Evolutionary conservation across 2,329 filamentous ascomycete species (phyloP).

Genomic region (Apiospora rasikravindrae): DNA sequence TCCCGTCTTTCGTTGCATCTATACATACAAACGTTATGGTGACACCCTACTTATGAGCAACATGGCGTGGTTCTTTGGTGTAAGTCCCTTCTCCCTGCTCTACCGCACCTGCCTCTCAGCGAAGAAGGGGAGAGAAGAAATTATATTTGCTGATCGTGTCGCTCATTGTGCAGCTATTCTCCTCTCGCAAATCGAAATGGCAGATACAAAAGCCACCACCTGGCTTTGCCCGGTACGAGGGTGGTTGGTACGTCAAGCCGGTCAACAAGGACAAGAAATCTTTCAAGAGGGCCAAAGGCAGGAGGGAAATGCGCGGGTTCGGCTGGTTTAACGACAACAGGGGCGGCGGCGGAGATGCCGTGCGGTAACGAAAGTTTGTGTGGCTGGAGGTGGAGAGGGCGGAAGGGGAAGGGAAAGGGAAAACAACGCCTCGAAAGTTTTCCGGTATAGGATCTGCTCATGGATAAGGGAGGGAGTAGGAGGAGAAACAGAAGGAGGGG

Average conservation of each 20-base stretch:
- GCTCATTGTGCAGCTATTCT: not conserved
- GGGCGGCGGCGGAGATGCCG: not conserved
- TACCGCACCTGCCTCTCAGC: no score
- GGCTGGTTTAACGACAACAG: not conserved
- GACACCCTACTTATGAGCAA: not conserved
- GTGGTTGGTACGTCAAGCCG: constrained; percentile 12
- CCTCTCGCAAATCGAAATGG: not conserved
- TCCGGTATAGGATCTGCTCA: no score
- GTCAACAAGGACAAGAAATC: not conserved
- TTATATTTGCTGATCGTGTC: not conserved
- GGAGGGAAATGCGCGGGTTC: not conserved
- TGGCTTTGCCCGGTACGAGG: not conserved
- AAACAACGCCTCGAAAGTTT: no score
- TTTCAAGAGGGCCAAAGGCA: not conserved
- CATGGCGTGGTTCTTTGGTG: not conserved
- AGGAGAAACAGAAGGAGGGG: no score
- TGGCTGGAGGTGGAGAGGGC: not conserved
- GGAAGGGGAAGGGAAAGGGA: no score
- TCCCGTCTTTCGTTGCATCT: not conserved
- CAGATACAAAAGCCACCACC: not conserved
- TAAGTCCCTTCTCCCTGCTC: not conserved
- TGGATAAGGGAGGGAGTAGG: no score
- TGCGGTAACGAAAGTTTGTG: not conserved
- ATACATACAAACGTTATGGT: not conserved
- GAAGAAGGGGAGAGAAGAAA: not conserved